A percentile compares a stretch with the other conserved stretches of the same genome.
phyloP scores from a whole-genome alignment of 2,329 filamentous ascomycete genomes.

The Colletotrichum sp. region DNA sequence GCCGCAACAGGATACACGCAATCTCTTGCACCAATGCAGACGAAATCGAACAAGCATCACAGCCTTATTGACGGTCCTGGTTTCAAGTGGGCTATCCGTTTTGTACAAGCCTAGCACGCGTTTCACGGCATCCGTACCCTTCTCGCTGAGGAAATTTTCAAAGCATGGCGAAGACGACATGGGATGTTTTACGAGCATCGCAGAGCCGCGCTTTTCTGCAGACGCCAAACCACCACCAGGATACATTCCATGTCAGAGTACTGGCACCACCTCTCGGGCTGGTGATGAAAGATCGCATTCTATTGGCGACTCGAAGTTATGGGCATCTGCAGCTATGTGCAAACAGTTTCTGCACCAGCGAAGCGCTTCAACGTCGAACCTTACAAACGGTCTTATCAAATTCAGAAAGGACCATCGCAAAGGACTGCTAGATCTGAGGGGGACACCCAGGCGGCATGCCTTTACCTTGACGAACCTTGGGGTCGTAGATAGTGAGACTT shows the following conservation, averaged over 20 bases:
- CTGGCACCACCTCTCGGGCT: neutral
- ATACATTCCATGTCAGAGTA: neutral
- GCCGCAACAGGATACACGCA: neutral
- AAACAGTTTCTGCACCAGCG: neutral
- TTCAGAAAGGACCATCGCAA: neutral
- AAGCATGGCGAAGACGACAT: neutral
- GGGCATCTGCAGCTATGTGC: neutral
- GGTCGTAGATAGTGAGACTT: neutral
- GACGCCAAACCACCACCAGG: neutral
- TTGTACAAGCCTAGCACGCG: neutral
- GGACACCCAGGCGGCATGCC: neutral
- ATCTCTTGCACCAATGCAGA: neutral
- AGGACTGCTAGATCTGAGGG: neutral
- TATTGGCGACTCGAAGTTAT: neutral
- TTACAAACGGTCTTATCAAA: neutral
- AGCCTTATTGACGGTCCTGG: neutral
- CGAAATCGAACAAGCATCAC: neutral
- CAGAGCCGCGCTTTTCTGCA: neutral
- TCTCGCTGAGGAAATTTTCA: neutral
- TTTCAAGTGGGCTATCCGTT: neutral
- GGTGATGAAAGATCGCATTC: neutral
- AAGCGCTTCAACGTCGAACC: neutral
- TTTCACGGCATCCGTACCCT: neutral
- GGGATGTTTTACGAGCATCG: neutral
- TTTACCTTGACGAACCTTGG: neutral